Percentiles rank a stretch among this genome's conserved stretches.
Conservation (phyloP, 352 stramenopile genomes). For the Pythium dissotocum region DNA sequence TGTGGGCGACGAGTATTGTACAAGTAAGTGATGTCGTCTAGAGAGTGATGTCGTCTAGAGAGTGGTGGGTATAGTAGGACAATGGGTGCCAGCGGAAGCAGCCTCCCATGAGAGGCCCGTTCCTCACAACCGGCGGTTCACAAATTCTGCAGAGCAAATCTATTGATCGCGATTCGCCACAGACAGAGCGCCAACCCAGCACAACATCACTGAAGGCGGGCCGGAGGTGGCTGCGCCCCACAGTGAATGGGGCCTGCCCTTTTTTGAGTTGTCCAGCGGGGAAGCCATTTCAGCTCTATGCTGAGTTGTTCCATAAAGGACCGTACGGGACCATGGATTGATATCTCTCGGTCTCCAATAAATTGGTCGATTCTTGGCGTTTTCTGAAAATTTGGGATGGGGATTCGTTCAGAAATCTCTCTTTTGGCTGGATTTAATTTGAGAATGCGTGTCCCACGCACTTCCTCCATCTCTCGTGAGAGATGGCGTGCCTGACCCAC, state of each 20-base stretch:
- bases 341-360: too few species aligned
- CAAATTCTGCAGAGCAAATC: conserved; percentile 86
- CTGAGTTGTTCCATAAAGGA: background rate
- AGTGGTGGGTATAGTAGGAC: too few species aligned
- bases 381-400: background rate
- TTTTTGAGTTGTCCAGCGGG: conserved; percentile 14
- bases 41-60: too few species aligned
- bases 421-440: background rate
- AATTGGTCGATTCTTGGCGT: too few species aligned
- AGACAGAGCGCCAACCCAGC: conserved; percentile 14
- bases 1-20: too few species aligned
- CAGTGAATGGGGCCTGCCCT: conserved; percentile 26
- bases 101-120: conserved; percentile 31
- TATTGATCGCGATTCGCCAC: conserved; percentile 83
- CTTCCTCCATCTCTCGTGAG: background rate
- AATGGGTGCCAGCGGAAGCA: conserved; percentile 41
- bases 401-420: background rate
- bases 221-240: conserved; percentile 18
- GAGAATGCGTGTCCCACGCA: background rate
- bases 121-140: conserved; percentile 31
- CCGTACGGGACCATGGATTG: background rate
- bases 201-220: background rate
- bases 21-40: too few species aligned
- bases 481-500: background rate
- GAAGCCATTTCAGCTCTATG: background rate